Evolutionary conservation across 2,329 filamentous ascomycete species (phyloP).

Genomic region (Biscogniauxia marginata): DNA sequence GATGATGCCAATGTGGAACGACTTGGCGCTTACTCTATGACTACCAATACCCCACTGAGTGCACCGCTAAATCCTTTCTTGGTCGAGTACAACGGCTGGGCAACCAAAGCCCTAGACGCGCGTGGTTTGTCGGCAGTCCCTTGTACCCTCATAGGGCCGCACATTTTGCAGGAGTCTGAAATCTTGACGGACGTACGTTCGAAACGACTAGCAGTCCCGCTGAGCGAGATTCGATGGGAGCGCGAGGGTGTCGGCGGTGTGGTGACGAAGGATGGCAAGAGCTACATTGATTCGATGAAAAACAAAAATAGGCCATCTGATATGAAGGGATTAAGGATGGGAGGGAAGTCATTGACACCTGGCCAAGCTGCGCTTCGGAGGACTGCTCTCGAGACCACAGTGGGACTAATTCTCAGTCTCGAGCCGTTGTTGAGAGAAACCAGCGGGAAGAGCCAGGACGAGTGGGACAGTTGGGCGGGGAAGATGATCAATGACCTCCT

Average conservation of each 20-base stretch:
- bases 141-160: conserved; percentile 73
- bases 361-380: conserved; percentile 72
- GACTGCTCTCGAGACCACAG: conserved; percentile 77
- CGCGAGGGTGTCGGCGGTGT: conserved; percentile 67
- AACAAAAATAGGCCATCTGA: conserved; percentile 44
- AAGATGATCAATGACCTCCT: conserved; percentile 85
- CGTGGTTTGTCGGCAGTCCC: conserved; percentile 71
- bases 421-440: conserved; percentile 80
- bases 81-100: conserved; percentile 80
- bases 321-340: conserved; percentile 32
- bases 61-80: conserved; percentile 79
- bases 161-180: conserved; percentile 78
- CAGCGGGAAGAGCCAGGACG: conserved; percentile 83
- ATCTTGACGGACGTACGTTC: conserved; percentile 66
- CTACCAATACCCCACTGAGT: conserved; percentile 77
- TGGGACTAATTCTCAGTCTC: conserved; percentile 81
- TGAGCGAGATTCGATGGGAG: conserved; percentile 86
- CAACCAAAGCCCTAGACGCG: conserved; percentile 70
- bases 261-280: conserved; percentile 59
- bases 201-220: conserved; percentile 79
- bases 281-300: conserved; percentile 55
- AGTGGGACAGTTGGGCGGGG: conserved; percentile 88
- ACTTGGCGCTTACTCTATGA: conserved; percentile 80
- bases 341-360: conserved; percentile 55
- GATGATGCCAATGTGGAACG: conserved; percentile 63